Base-by-base conservation (phyloP, 1,139 yeast species). In the Debaryomyces fabryi region DNA sequence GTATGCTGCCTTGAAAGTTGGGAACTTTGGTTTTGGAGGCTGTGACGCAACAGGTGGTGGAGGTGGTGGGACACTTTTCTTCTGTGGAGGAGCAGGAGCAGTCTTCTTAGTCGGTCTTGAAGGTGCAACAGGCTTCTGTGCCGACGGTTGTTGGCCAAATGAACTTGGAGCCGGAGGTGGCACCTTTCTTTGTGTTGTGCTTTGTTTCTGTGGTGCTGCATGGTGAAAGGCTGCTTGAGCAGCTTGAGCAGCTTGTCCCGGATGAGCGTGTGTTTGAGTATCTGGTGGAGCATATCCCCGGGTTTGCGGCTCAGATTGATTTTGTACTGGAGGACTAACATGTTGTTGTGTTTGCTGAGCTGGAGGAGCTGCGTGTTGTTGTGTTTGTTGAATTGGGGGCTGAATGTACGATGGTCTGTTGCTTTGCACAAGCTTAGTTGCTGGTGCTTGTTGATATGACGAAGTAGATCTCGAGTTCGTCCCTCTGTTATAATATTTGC, bases 1-100 rank as follows among this genome's bases (percentile, higher is more conserved):
- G 63, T 88, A 95, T 50, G 91, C 82, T 0, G 96, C 99, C 59
- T 83, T 85, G 65, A 78, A 95, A 2, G 88, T 85, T 25, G 97
- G 97, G 61, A 74, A 81, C 49, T 83, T 76, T 1, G 96, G 91
- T 45, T 77, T 72, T 2, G 78, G 72, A 8, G 88, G 81, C 0
- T 88, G 83, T 0, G 95, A 86, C 4, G 76, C 72, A 2, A 78
- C 74, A 3, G 78, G 75, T 4, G 96, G 91, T 0, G 91, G 86
- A 24, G 68, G 65, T 1, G 69, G 66, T 2, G 66, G 60, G 3
- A 70, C 68, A 13, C 86, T 81, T 50, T 72, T 72, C 49, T 63
- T 68, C 3, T 63, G 63, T 12, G 78, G 75, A 1, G 75, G 74
- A 3, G 68, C 61, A 2, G 77, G 76, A 2, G 75, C 75, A 0